Evolutionary conservation across 331 rosid genomes (phyloP).

Genomic region (Malus hybrid): DNA sequence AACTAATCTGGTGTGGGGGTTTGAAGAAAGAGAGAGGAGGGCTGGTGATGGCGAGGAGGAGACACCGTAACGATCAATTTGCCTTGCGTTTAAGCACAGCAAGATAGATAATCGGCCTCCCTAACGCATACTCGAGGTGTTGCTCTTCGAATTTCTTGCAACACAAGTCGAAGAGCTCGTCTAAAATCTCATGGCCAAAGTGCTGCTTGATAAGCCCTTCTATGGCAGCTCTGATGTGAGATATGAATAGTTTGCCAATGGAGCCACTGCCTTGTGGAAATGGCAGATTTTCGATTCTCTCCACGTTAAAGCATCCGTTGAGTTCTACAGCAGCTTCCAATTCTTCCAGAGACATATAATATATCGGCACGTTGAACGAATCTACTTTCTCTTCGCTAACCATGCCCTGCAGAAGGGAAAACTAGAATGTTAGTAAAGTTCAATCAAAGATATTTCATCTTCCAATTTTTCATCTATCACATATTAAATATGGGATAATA

Average conservation of each 20-base stretch:
- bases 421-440: neutral
- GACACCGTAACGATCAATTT: neutral
- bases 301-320: slow-evolving; percentile 9
- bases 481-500: neutral
- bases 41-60: too few species aligned
- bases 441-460: neutral
- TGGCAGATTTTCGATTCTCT: neutral
- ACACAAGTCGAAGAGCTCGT: slow-evolving; percentile 5
- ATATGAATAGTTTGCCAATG: neutral
- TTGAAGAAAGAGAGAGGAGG: too few species aligned
- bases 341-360: neutral
- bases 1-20: too few species aligned
- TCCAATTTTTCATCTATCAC: neutral
- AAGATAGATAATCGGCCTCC: neutral
- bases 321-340: neutral
- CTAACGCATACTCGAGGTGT: neutral
- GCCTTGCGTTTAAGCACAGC: slow-evolving; percentile 3
- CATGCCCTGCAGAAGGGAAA: neutral
- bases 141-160: neutral
- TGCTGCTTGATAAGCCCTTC: neutral
- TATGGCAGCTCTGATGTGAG: neutral
- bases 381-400: neutral
- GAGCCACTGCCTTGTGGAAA: neutral
- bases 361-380: neutral
- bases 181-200: slow-evolving; percentile 9